Conservation (phyloP, 345 rosid species). For the Aquilaria sinensis region DNA sequence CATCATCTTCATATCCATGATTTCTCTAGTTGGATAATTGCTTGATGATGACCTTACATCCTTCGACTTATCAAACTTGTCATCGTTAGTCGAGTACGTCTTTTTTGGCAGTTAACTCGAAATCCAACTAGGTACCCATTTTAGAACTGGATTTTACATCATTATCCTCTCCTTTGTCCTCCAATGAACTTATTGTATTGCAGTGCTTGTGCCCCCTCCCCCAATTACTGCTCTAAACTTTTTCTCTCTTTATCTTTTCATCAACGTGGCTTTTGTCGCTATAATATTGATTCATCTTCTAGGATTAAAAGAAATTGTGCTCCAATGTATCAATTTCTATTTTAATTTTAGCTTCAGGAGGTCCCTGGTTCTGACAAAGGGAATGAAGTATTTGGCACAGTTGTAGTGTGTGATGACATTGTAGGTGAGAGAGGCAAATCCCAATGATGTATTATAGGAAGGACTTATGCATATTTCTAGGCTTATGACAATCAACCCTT, state of each 20-base stretch:
- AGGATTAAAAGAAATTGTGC: constrained; percentile 44
- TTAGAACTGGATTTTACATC: constrained; percentile 62
- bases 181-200: constrained; percentile 58
- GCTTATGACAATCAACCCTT: too few relatives aligned
- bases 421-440: too few relatives aligned
- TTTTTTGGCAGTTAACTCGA: constrained; percentile 43
- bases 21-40: constrained; percentile 48
- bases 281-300: constrained; percentile 18
- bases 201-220: constrained; percentile 62
- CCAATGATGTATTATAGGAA: too few relatives aligned
- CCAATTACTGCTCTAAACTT: constrained; percentile 97
- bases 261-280: constrained; percentile 20
- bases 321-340: constrained; percentile 59
- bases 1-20: constrained; percentile 65
- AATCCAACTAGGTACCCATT: constrained; percentile 52
- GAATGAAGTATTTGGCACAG: too few relatives aligned
- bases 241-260: constrained; percentile 74
- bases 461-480: too few relatives aligned
- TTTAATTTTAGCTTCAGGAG: constrained; percentile 22
- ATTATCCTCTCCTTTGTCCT: constrained; percentile 34
- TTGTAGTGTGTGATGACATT: too few relatives aligned
- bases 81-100: constrained; percentile 15
- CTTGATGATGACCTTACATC: constrained; percentile 37
- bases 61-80: constrained; percentile 35
- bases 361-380: too few relatives aligned